phyloP scores from a whole-genome alignment of 1,139 yeast species.

The Geotrichum cucujoidarum region DNA sequence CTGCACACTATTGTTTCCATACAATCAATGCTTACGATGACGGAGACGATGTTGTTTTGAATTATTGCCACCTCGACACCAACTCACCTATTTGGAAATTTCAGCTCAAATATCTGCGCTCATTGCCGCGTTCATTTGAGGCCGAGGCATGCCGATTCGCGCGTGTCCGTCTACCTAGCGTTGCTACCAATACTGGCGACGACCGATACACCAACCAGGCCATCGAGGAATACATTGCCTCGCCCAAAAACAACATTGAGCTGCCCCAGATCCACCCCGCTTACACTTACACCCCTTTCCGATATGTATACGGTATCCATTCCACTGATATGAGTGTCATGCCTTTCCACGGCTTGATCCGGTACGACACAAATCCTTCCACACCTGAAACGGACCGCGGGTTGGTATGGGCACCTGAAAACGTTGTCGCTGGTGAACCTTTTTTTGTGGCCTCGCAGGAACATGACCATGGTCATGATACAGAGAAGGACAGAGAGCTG shows the following conservation, averaged over 20 bases:
- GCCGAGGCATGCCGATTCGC: conserved; percentile 8
- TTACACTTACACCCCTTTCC: conserved; percentile 7
- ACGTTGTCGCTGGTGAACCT: conserved; percentile 23
- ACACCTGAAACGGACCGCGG: conserved; percentile 4
- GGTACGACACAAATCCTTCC: conserved; percentile 16
- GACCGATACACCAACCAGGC: conserved; percentile 11
- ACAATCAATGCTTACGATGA: conserved; percentile 23
- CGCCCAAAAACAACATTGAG: conserved; percentile 14
- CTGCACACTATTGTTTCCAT: conserved; percentile 22
- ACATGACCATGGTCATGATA: no score
- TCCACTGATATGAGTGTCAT: conserved; percentile 8
- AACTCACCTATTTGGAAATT: conserved; percentile 18
- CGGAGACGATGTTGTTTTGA: conserved; percentile 21
- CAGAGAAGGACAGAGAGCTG: conserved; percentile 13
- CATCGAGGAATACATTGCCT: conserved; percentile 4
- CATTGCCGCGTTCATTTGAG: conserved; percentile 11
- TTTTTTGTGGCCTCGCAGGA: conserved; percentile 19
- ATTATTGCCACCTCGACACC: conserved; percentile 17
- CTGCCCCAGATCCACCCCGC: conserved; percentile 19
- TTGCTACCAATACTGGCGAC: not conserved
- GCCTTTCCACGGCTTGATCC: conserved; percentile 20
- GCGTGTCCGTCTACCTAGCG: conserved; percentile 19
- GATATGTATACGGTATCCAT: conserved; percentile 21
- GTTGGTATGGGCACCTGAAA: conserved; percentile 19
- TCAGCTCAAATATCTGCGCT: conserved; percentile 17